Base-by-base conservation (phyloP, 208 protist genomes). In the Trypanosomatidae sp. region DNA sequence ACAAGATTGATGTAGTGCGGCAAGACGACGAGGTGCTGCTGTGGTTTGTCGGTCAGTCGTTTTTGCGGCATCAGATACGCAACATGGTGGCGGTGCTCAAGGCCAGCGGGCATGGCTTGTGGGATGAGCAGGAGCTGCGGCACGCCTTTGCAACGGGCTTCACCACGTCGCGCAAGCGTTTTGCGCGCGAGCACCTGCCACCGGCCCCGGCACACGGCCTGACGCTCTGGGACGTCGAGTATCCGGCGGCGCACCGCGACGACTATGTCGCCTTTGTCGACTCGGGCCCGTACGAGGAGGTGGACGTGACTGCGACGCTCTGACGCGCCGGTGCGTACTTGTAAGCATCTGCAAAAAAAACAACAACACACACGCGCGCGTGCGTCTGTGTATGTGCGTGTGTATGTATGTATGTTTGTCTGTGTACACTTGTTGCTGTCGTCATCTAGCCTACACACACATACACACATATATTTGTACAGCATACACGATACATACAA, bases 1-100 rank as follows among this genome's bases (percentile, higher is more conserved):
- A 93, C 35, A 62, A 62, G 20, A 62, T 93, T 6, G 61, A 83
- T 33, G 75, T 93, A 4, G 66, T 85, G 43, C 76, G 85, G 15
- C 85, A 93, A 43, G 85, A 89, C 10, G 85, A 93, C 40, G 85
- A 93, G 43, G 70, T 93, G 3, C 53, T 90, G 0, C 61, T 93
- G 15, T 93, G 85, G 80, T 89, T 86, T 54, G 71, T 88, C 1
- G 84, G 78, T 16, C 47, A 71, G 38, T 88, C 76, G 6, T 92
- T 92, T 37, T 55, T 92, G 25, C 68, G 84, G 8, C 79, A 89
- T 44, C 84, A 92, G 50, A 89, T 92, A 20, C 79, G 84, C 13
- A 77, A 87, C 50, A 88, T 89, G 74, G 84, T 89, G 48, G 73
- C 69, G 28, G 71, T 85, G 26, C 69, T 92, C 35, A 81, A 86